Conservation (phyloP, 345 rosid genomes). For the Populus deltoides region DNA sequence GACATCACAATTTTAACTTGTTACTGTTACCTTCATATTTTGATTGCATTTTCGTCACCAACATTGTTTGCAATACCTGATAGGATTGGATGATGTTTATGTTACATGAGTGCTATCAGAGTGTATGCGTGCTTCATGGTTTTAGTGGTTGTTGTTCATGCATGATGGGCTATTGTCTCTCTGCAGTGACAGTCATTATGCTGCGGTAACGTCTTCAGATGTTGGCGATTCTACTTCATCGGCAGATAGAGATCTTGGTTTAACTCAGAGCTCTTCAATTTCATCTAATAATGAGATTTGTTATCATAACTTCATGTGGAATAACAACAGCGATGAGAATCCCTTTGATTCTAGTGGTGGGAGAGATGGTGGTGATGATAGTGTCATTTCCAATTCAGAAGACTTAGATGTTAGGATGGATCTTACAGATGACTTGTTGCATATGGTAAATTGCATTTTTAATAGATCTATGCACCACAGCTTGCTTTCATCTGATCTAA, state of each 20-base stretch:
- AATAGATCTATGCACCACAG: not conserved
- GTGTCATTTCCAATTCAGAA: conserved; percentile 42
- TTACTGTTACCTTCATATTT: not conserved
- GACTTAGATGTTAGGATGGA: conserved; percentile 75
- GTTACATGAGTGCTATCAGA: not conserved
- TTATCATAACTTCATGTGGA: conserved; percentile 62
- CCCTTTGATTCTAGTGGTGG: conserved; percentile 33
- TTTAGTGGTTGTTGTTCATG: not conserved
- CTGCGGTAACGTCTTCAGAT: conserved; percentile 29
- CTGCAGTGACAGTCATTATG: conserved; percentile 41
- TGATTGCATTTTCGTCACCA: not conserved
- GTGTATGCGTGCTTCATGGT: not conserved
- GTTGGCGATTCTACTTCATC: conserved; percentile 38
- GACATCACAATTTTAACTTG: not conserved
- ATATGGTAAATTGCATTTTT: conserved; percentile 54
- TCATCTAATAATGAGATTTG: conserved; percentile 39
- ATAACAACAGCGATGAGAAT: conserved; percentile 44
- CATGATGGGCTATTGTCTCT: conserved; percentile 8
- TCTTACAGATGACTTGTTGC: conserved; percentile 89
- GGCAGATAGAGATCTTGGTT: conserved; percentile 28
- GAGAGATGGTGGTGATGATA: conserved; percentile 47
- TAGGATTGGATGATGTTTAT: not conserved
- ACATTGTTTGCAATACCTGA: not conserved
- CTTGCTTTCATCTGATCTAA: not conserved
- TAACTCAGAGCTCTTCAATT: conserved; percentile 33